Evolutionary conservation across 768 basidiomycete genomes (phyloP).

Genomic region (Tulasnella sp.): DNA sequence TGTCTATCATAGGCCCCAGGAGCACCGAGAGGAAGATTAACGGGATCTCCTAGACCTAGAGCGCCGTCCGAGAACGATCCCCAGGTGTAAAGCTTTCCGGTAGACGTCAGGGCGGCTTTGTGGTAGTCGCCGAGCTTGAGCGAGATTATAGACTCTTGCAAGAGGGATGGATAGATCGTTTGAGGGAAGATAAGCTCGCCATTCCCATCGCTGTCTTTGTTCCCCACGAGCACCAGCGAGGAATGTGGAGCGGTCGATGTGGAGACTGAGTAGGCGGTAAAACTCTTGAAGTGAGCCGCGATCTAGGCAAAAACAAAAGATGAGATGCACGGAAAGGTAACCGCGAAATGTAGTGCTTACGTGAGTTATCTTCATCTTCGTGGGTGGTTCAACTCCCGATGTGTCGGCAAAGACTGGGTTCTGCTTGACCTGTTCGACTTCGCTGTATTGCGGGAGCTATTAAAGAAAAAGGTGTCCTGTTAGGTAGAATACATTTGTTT

Average conservation of each 20-base stretch:
- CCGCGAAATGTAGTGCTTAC: slow-evolving; percentile 33
- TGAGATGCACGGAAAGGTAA: slow-evolving; percentile 9
- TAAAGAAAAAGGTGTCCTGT: not conserved
- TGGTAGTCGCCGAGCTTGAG: slow-evolving; percentile 92
- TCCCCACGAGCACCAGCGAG: slow-evolving; percentile 66
- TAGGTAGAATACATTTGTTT: too few species aligned
- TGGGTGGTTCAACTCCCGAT: slow-evolving; percentile 23
- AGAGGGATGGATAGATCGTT: slow-evolving; percentile 56
- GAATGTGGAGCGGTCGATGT: slow-evolving; percentile 30
- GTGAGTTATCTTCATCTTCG: slow-evolving; percentile 58
- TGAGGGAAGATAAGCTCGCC: slow-evolving; percentile 30
- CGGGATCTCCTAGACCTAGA: slow-evolving; percentile 74
- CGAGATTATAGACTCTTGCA: slow-evolving; percentile 69
- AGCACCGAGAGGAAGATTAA: slow-evolving; percentile 35
- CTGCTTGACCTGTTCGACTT: slow-evolving; percentile 39
- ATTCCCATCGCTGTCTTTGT: slow-evolving; percentile 28
- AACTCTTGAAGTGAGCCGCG: slow-evolving; percentile 71
- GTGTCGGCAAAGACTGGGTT: slow-evolving; percentile 34
- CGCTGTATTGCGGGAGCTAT: slow-evolving; percentile 67
- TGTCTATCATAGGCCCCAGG: slow-evolving; percentile 49
- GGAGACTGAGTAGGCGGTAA: slow-evolving; percentile 64
- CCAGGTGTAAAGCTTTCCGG: slow-evolving; percentile 74
- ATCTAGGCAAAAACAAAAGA: slow-evolving; percentile 31
- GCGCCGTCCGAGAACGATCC: slow-evolving; percentile 67
- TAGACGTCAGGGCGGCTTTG: slow-evolving; percentile 66